Conservation (phyloP, 2,329 filamentous ascomycete species). For the Thelonectria rubi region DNA sequence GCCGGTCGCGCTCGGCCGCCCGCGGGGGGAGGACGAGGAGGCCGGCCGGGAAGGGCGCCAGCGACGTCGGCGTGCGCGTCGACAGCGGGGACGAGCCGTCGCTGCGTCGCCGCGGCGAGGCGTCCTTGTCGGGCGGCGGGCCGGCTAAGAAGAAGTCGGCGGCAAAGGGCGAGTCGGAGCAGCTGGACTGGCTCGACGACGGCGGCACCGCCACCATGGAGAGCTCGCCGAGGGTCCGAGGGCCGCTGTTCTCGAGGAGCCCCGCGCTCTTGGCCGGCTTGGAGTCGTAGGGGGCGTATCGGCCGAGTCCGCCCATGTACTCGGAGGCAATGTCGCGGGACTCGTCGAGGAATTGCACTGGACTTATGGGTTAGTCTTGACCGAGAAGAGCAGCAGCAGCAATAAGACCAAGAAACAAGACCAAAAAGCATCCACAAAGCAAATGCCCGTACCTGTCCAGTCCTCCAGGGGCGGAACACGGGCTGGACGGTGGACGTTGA, state of each 20-base stretch:
- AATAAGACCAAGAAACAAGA: too few species aligned
- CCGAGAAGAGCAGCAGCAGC: too few species aligned
- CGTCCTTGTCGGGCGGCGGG: constrained; percentile 24
- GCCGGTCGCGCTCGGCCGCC: constrained; percentile 66
- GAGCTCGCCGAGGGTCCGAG: constrained; percentile 30
- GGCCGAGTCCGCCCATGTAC: constrained; percentile 80
- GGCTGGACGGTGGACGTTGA: constrained; percentile 74
- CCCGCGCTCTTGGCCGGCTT: too few species aligned
- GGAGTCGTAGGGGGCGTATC: constrained; percentile 66
- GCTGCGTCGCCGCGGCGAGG: constrained; percentile 39
- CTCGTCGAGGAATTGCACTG: constrained; percentile 85
- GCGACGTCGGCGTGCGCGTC: constrained; percentile 47
- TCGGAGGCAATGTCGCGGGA: constrained; percentile 90
- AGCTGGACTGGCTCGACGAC: constrained; percentile 32
- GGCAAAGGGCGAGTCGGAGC: constrained; percentile 15
- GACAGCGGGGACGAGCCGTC: constrained; percentile 53
- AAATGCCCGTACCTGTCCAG: constrained; percentile 39
- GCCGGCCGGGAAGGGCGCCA: constrained; percentile 49
- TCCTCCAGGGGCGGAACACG: constrained; percentile 47
- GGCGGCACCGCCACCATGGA: constrained; percentile 40
- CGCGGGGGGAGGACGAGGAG: too few species aligned
- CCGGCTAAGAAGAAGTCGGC: constrained; percentile 26
- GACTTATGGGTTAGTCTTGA: constrained; percentile 15
- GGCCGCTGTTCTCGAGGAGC: constrained; percentile 8
- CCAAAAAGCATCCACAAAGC: neutral